These are phyloP conservation scores for Podospora tetraspora DNA, from an alignment of 495 filamentous ascomycete species.

Conservation along the genomic window DNA sequence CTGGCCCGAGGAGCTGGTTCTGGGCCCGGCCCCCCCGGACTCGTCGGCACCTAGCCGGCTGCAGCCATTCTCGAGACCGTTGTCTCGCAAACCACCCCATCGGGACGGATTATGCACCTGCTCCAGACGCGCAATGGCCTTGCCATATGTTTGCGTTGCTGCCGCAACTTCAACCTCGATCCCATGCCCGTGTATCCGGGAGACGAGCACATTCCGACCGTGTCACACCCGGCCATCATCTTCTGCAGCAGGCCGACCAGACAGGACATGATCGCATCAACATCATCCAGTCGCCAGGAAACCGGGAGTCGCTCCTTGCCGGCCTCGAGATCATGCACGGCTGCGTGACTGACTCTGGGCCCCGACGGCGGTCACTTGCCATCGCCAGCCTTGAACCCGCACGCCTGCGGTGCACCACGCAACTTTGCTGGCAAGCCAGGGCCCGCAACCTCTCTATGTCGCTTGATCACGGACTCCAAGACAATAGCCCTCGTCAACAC, in stretches of 20 bases:
- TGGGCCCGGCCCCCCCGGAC: neutral
- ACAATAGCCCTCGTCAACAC: neutral
- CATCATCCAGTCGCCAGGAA: neutral
- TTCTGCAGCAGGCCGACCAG: neutral
- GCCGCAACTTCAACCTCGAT: neutral
- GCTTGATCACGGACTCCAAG: no score
- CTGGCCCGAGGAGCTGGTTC: conserved; percentile 10
- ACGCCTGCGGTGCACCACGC: neutral
- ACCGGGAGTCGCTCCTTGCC: neutral
- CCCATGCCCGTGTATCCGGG: neutral
- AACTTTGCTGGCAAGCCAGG: neutral
- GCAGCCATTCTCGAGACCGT: conserved; percentile 5
- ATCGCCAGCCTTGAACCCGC: no score
- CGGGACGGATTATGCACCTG: neutral
- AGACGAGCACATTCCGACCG: neutral
- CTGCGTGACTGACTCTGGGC: no score
- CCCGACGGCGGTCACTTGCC: no score
- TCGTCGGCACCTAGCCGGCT: neutral
- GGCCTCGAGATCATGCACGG: neutral
- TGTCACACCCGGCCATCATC: neutral
- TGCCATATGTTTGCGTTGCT: neutral
- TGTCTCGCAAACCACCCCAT: conserved; percentile 1
- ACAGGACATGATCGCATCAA: neutral
- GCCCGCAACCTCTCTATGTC: neutral
- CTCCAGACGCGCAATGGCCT: neutral